Evolutionary conservation across 257 asterid genomes (phyloP).

Genomic region (Thymus mandschuricus): DNA sequence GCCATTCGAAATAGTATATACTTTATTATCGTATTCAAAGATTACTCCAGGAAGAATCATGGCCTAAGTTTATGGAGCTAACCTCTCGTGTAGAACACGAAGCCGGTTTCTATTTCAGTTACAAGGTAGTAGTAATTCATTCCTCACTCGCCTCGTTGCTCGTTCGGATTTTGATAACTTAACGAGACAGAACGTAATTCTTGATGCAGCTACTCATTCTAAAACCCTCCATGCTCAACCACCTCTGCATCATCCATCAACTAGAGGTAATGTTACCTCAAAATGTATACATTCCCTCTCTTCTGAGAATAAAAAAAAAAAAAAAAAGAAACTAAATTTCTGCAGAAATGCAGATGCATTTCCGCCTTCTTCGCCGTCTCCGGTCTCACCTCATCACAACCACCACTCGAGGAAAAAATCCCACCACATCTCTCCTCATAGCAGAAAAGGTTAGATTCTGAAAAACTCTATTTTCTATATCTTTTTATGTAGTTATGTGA

Average conservation of each 20-base stretch:
- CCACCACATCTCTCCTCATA: constrained; percentile 41
- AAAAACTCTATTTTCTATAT: background rate
- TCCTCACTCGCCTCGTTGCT: constrained; percentile 24
- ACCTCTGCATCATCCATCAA: constrained; percentile 37
- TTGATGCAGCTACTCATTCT: constrained; percentile 39
- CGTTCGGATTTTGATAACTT: background rate
- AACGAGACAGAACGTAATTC: constrained; percentile 1
- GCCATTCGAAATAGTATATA: no score
- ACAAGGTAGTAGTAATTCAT: no score
- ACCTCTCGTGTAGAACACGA: no score
- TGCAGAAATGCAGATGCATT: constrained; percentile 36
- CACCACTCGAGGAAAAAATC: constrained; percentile 44
- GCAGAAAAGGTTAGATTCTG: constrained; percentile 48
- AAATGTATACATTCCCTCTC: no score
- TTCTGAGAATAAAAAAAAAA: no score
- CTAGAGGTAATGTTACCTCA: constrained; percentile 32
- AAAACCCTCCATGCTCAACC: constrained; percentile 35
- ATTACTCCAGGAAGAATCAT: no score
- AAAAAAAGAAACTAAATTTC: constrained; percentile 20
- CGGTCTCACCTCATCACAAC: constrained; percentile 33
- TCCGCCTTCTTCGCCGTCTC: constrained; percentile 32
- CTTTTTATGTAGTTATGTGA: constrained; percentile 15
- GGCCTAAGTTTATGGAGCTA: no score
- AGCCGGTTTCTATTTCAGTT: no score
- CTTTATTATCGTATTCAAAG: no score